Base-by-base conservation (phyloP, 2,329 filamentous ascomycete genomes). In the Diaporthe sp. region DNA sequence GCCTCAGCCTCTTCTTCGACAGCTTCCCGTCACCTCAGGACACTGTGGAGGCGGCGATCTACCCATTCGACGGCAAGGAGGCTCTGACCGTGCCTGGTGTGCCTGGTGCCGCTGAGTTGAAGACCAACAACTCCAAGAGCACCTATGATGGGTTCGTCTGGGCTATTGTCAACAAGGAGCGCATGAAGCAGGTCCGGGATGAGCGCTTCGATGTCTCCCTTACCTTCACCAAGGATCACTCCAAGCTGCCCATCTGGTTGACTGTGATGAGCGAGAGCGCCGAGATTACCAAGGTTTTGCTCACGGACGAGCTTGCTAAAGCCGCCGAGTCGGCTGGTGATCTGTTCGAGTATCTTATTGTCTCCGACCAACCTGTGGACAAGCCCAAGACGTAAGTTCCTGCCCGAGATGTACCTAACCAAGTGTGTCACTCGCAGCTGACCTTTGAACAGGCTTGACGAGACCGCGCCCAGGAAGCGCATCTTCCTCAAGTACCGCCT, bases 201-300 rank as follows among this genome's bases (percentile, higher is more conserved):
- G 95, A 98, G 77, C 94, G 97, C 79, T 99, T 98, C 85, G 97
- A 99, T 83, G 87, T 98, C 72, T 97, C 95, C 71, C 90, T 99
- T 78, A 98, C 97, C 55, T 92, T 92, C 77, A 98, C 96, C 82
- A 98, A 97, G 89, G 97, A 99, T 81, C 91, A 96, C 85, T 82
- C 93, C 72, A 98, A 97, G 88, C 91, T 99, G 45, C 96, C 97
- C 45, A 85, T 89, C 77, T 99, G 96, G 96, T 88, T 93, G 72
- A 98, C 95, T 17, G 91, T 98, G 81, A 98, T 99, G 97, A 97
- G 92, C 81, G 97, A 99, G 88, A 98, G 93, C 84, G 95, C 96
- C 74, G 97, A 98, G 85, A 93, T 99, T 79, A 98, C 96, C 17
- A 94, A 98, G 60, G 88, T 91, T 9, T 87, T 99, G 78, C 89